Evolutionary conservation across 2,329 filamentous ascomycete genomes (phyloP).

Genomic region (Phaeosphaeriaceae sp.): DNA sequence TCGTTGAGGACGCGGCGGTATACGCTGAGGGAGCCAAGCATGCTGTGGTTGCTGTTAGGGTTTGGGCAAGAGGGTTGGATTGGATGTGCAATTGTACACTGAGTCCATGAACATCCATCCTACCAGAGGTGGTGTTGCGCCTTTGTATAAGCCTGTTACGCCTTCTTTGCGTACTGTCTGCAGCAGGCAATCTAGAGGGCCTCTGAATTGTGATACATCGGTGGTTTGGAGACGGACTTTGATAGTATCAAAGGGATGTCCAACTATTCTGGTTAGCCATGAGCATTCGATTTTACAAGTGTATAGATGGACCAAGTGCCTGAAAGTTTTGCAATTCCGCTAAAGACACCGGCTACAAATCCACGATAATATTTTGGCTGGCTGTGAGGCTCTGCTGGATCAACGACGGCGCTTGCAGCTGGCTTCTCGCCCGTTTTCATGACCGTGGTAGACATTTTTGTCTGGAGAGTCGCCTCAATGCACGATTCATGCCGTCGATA

Average conservation of each 20-base stretch:
- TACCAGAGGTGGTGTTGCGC: constrained; percentile 86
- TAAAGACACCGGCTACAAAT: constrained; percentile 97
- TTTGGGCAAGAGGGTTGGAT: no score
- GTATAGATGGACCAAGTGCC: constrained; percentile 62
- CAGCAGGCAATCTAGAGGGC: constrained; percentile 82
- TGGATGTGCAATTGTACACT: constrained; percentile 51
- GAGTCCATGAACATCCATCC: constrained; percentile 99
- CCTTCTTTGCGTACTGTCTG: constrained; percentile 89
- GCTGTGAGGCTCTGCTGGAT: constrained; percentile 32
- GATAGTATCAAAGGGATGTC: constrained; percentile 88
- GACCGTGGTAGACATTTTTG: constrained; percentile 45
- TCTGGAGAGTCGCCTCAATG: constrained; percentile 8
- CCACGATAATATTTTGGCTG: constrained; percentile 76
- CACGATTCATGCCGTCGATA: constrained; percentile 29
- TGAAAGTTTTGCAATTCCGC: constrained; percentile 86
- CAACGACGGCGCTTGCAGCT: constrained; percentile 31
- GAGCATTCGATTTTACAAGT: background rate
- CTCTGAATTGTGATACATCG: constrained; percentile 75
- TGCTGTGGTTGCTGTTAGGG: constrained; percentile 51
- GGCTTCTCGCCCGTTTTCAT: constrained; percentile 39
- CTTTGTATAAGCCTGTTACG: constrained; percentile 87
- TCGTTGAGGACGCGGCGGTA: constrained; percentile 86
- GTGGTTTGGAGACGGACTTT: constrained; percentile 96
- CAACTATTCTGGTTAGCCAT: constrained; percentile 50
- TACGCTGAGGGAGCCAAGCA: constrained; percentile 90